Base-by-base conservation (phyloP, 2,329 filamentous ascomycete species). In the Clathrospora elynae region DNA sequence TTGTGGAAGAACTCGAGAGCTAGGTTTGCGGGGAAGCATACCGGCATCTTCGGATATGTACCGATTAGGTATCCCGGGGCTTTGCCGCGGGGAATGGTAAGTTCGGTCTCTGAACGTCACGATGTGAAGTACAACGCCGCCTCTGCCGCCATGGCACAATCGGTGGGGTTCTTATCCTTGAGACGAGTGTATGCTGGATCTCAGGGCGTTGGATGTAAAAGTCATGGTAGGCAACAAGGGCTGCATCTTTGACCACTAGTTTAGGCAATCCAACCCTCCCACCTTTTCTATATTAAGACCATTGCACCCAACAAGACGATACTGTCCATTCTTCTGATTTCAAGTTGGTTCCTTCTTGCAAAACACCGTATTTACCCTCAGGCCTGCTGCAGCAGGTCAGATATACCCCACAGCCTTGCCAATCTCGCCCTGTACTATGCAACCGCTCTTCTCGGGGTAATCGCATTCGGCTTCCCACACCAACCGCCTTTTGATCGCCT, bases 1-100 rank as follows among this genome's bases (percentile, higher is more conserved):
- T 37, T 22, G 28, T 24, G 38, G 43, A 22, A 45, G 35, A 48
- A 30, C 32, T 33, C 30, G 18, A 39, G 19, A 31, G 34, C 26
- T 28, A 29, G 39, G 35, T 53, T 55, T 55, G 53, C 53, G 53
- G 53, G 53, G 53, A 50, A 50, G 29, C 19, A 28, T 38, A 30
- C 28, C 37, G 46, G 37, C 33, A 42, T 42, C 36, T 38, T 46
- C 42, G 38, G 42, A 38, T 33, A 19, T 22, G 38, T 49, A 19
- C 51, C 45, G 24, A 46, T 51, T 36, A 26, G 51, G 51, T 20
- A 54, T 46, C 22, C 51, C 51, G 51, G 29, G 20, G 28, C 23
- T 11, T 18, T 20, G 23, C 41, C 35, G 35, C 38, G 35, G 41
- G 45, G 47, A 24, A 19, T 20, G 34, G 11, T 12, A 14, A 33